phyloP scores from a whole-genome alignment of 352 stramenopile genomes.

The Globisporangium splendens region DNA sequence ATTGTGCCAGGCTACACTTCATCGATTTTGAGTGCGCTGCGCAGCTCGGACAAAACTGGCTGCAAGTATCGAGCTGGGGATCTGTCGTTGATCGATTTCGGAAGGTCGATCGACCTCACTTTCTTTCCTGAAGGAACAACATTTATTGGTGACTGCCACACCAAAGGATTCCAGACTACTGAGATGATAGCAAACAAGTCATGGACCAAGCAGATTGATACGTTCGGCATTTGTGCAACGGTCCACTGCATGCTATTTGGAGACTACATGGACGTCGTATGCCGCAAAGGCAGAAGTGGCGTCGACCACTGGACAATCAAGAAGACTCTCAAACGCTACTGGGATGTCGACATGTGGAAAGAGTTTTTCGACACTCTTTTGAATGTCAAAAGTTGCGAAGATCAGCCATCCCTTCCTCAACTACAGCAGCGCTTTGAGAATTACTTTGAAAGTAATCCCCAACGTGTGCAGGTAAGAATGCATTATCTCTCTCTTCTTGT shows the following conservation, averaged over 20 bases:
- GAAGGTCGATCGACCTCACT: conserved; percentile 70
- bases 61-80: conserved; percentile 31
- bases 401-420: conserved; percentile 56
- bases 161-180: conserved; percentile 80
- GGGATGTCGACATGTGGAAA: conserved; percentile 71
- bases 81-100: conserved; percentile 82
- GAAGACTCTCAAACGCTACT: conserved; percentile 77
- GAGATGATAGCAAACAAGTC: conserved; percentile 76
- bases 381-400: conserved; percentile 62
- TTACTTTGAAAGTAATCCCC: conserved; percentile 42
- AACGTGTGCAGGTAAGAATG: conserved; percentile 36
- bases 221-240: conserved; percentile 75
- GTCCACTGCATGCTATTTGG: conserved; percentile 83
- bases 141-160: conserved; percentile 77
- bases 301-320: conserved; percentile 37
- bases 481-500: conserved; percentile 1
- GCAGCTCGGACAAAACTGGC: conserved; percentile 14
- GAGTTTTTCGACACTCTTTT: conserved; percentile 65
- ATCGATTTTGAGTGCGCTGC: conserved; percentile 5
- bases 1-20: conserved; percentile 29
- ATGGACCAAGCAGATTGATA: conserved; percentile 85
- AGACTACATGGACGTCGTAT: conserved; percentile 77
- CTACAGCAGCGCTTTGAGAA: conserved; percentile 46
- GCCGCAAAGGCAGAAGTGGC: conserved; percentile 21
- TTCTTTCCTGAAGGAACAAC: conserved; percentile 48